Conservation (phyloP, 164 flowering plant genomes). For the Santalum album region DNA sequence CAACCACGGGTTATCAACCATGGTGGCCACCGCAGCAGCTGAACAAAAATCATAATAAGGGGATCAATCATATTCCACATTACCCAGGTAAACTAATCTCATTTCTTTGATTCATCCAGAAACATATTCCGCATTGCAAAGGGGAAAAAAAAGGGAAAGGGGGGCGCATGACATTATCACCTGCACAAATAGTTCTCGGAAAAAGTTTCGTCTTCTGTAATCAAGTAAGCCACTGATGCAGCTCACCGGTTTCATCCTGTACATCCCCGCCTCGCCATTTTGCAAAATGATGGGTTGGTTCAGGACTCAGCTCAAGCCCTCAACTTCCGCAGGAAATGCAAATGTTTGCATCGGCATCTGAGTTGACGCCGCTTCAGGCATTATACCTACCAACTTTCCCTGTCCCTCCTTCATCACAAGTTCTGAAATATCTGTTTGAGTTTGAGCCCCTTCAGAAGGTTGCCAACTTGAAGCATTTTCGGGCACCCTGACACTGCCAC, state of each 20-base stretch:
- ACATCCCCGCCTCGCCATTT: background rate
- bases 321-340: conserved; percentile 26
- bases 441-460: conserved; percentile 12
- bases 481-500: conserved; percentile 11
- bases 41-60: background rate
- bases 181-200: background rate
- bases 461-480: conserved; percentile 12
- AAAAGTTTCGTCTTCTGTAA: background rate
- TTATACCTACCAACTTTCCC: conserved; percentile 16
- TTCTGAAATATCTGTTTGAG: conserved; percentile 13
- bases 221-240: background rate
- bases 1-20: too few species aligned
- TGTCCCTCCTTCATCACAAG: conserved; percentile 25
- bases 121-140: background rate
- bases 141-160: too few species aligned
- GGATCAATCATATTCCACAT: background rate
- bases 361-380: conserved; percentile 19
- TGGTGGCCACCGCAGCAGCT: too few species aligned
- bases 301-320: conserved; percentile 23
- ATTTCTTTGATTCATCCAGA: background rate
- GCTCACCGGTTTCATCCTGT: background rate
- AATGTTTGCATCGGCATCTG: conserved; percentile 22
- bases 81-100: background rate
- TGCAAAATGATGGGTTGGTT: background rate
- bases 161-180: background rate